phyloP scores from a whole-genome alignment of 805 yeast genomes.

The Cyberlindnera bimundalis region DNA sequence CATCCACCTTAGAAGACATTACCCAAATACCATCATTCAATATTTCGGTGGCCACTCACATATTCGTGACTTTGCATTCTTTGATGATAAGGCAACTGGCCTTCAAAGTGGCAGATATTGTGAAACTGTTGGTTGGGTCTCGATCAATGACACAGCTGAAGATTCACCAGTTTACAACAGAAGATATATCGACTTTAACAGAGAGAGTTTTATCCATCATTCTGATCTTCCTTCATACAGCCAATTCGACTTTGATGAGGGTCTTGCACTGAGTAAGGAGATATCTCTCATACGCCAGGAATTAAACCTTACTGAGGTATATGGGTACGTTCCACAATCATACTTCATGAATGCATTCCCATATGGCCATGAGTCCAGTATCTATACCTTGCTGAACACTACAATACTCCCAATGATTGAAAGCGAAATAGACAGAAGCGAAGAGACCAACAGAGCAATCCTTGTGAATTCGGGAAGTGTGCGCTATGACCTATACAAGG shows the following conservation, averaged over 20 bases:
- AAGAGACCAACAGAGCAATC: constrained; percentile 42
- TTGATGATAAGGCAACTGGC: constrained; percentile 67
- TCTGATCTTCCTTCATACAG: constrained; percentile 26
- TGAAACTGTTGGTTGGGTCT: constrained; percentile 89
- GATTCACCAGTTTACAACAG: constrained; percentile 43
- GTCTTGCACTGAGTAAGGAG: constrained; percentile 43
- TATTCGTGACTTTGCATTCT: constrained; percentile 72
- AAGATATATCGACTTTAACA: constrained; percentile 79
- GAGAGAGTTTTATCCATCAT: constrained; percentile 67
- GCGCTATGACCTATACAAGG: constrained; percentile 81
- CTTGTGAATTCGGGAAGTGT: constrained; percentile 85
- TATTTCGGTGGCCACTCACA: constrained; percentile 96
- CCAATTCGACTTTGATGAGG: constrained; percentile 53
- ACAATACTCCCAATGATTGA: constrained; percentile 49
- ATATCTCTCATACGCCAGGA: constrained; percentile 42
- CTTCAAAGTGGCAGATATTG: constrained; percentile 92
- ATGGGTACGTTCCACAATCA: constrained; percentile 64
- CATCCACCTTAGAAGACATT: constrained; percentile 46
- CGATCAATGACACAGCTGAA: constrained; percentile 40
- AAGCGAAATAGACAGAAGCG: constrained; percentile 19
- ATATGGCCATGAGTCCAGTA: constrained; percentile 49
- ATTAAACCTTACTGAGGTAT: constrained; percentile 50
- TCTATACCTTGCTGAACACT: constrained; percentile 57
- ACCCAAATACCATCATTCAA: constrained; percentile 67
- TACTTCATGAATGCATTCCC: constrained; percentile 70